Percentiles rank a stretch among this genome's conserved stretches.
phyloP scores from a whole-genome alignment of 2,329 filamentous ascomycete genomes.

The Hypoxylon sp. region DNA sequence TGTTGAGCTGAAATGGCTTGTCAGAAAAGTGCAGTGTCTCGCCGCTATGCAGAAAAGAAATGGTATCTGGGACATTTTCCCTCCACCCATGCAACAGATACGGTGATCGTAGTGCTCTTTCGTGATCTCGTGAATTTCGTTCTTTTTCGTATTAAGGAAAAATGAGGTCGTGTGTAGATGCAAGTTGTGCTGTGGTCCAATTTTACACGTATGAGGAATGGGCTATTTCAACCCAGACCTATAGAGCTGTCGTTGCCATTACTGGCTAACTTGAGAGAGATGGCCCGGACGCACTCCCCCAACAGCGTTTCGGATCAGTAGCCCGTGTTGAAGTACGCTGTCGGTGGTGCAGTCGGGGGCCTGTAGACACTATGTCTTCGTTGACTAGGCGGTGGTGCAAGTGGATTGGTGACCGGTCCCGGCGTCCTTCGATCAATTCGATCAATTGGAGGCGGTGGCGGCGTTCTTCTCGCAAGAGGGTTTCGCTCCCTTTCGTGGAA shows the following conservation, averaged over 20 bases:
- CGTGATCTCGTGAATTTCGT: conserved; percentile 45
- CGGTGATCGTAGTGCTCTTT: conserved; percentile 41
- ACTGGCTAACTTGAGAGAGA: conserved; percentile 12
- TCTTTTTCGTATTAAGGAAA: conserved; percentile 37
- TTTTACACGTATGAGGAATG: conserved; percentile 40
- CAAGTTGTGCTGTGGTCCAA: conserved; percentile 44
- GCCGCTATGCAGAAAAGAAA: conserved; percentile 48
- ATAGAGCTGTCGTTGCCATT: conserved; percentile 26
- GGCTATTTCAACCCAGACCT: conserved; percentile 14
- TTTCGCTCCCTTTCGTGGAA: conserved; percentile 55
- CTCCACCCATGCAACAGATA: conserved; percentile 44
- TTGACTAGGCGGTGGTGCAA: conserved; percentile 46
- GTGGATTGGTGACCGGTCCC: conserved; percentile 51
- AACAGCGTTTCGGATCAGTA: conserved; percentile 32
- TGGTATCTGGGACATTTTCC: conserved; percentile 44
- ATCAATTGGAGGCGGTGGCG: conserved; percentile 57
- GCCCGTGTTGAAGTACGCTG: conserved; percentile 37
- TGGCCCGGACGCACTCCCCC: conserved; percentile 9
- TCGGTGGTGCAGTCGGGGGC: conserved; percentile 49
- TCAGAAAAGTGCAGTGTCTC: conserved; percentile 42
- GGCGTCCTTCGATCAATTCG: conserved; percentile 60
- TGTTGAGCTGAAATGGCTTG: conserved; percentile 19
- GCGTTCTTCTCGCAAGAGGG: conserved; percentile 54
- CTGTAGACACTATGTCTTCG: conserved; percentile 47
- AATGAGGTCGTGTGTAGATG: conserved; percentile 21